phyloP scores from a whole-genome alignment of 495 filamentous ascomycete species.

The Acidomyces sp. region DNA sequence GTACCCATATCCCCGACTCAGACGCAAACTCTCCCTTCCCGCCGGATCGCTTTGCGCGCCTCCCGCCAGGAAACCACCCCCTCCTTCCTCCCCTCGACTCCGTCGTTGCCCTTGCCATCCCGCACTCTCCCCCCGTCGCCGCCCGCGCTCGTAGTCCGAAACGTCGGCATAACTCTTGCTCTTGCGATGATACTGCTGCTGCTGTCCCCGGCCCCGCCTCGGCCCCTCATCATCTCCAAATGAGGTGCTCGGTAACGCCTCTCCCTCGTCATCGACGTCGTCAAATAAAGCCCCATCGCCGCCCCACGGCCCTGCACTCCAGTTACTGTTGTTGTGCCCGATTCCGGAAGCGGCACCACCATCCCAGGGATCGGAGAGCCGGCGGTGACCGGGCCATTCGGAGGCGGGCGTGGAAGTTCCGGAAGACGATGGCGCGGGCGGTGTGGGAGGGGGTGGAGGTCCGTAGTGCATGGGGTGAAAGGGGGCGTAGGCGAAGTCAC shows the following conservation, averaged over 20 bases:
- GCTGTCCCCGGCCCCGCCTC: neutral
- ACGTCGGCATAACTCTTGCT: conserved; percentile 15
- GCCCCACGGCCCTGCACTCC: conserved; percentile 21
- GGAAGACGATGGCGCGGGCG: too few relatives aligned
- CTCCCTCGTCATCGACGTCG: conserved; percentile 19
- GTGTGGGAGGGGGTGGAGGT: conserved; percentile 61
- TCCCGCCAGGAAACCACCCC: neutral
- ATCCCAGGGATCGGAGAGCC: conserved; percentile 17
- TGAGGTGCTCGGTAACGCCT: conserved; percentile 67
- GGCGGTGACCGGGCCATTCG: conserved; percentile 36
- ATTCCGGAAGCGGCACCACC: too few relatives aligned
- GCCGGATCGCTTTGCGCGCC: conserved; percentile 4
- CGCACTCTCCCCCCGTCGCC: conserved; percentile 12
- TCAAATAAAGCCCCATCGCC: conserved; percentile 16
- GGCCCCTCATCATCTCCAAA: conserved; percentile 51
- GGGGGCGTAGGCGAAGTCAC: conserved; percentile 86
- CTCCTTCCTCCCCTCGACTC: conserved; percentile 2
- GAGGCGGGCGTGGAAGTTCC: conserved; percentile 82
- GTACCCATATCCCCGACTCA: conserved; percentile 8
- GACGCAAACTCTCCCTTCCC: conserved; percentile 12
- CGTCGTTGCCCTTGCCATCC: conserved; percentile 1
- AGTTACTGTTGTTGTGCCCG: too few relatives aligned
- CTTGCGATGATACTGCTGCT: conserved; percentile 8
- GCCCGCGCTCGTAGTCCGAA: conserved; percentile 18
- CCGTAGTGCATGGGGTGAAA: conserved; percentile 87